These are phyloP conservation scores for Microthlaspi erraticum DNA, from an alignment of 345 rosid species.

Conservation along the genomic window DNA sequence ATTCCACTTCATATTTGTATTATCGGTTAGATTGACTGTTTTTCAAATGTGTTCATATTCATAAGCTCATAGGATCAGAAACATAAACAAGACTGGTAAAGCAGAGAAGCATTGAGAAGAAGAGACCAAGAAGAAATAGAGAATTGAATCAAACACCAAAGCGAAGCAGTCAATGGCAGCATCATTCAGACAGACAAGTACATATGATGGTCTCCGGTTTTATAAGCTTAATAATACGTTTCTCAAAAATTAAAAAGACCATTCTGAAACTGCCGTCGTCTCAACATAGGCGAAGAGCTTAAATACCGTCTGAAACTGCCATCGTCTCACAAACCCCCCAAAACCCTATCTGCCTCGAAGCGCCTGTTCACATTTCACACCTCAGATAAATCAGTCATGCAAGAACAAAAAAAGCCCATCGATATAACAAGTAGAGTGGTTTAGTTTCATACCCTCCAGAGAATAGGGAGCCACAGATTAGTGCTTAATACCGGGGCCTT, in stretches of 20 bases:
- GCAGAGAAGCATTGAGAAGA: constrained; percentile 9
- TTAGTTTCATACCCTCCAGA: constrained; percentile 42
- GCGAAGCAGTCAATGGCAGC: constrained; percentile 40
- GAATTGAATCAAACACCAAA: constrained; percentile 35
- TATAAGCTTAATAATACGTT: constrained; percentile 29
- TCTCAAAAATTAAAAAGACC: constrained; percentile 31
- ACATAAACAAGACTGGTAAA: constrained; percentile 7
- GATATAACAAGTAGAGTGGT: background rate
- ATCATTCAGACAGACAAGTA: constrained; percentile 41
- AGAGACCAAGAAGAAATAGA: constrained; percentile 1
- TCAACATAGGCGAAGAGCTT: constrained; percentile 30
- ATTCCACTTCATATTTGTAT: background rate
- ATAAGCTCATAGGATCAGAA: background rate
- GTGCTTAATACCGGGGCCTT: constrained; percentile 71
- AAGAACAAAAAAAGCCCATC: background rate
- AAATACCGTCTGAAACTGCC: constrained; percentile 40
- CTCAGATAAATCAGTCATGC: constrained; percentile 17
- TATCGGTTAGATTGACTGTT: background rate
- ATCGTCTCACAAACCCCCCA: constrained; percentile 27
- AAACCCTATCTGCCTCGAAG: constrained; percentile 38
- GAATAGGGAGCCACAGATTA: constrained; percentile 23
- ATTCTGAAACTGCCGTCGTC: constrained; percentile 41
- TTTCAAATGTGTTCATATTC: constrained; percentile 12
- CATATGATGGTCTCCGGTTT: constrained; percentile 25
- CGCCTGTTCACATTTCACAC: constrained; percentile 28